A percentile compares a stretch with the other conserved stretches of the same genome.
These are phyloP conservation scores for Dendrothele bispora DNA, from an alignment of 768 basidiomycete genomes.

Conservation along the genomic window DNA sequence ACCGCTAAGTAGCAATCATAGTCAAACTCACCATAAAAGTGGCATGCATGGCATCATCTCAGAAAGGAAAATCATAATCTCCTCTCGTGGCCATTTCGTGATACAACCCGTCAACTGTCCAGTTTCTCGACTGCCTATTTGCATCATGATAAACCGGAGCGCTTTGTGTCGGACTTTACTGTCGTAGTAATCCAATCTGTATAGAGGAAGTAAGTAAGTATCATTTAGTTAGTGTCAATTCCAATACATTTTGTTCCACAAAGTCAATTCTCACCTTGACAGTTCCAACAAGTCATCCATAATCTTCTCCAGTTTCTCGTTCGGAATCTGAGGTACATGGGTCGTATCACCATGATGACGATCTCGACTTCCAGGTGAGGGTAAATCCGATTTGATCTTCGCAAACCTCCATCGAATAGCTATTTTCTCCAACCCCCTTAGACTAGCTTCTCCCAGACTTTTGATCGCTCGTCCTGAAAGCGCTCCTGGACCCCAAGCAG, in stretches of 20 bases:
- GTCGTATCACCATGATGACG: not conserved
- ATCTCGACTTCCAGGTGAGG: not conserved
- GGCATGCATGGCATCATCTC: conserved; percentile 13
- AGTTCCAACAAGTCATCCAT: conserved; percentile 15
- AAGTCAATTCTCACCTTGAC: conserved; percentile 12
- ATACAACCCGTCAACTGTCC: conserved; percentile 9
- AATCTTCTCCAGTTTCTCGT: conserved; percentile 12
- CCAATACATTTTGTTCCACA: too few species aligned
- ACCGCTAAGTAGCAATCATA: not conserved
- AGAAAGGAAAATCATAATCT: conserved; percentile 12
- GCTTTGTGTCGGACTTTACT: conserved; percentile 13
- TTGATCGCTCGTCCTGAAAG: conserved; percentile 18
- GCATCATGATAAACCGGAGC: conserved; percentile 13
- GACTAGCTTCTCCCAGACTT: conserved; percentile 18
- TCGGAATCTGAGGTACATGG: too few species aligned
- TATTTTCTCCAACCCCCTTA: conserved; percentile 16
- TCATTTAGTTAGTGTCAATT: not conserved
- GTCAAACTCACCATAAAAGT: conserved; percentile 6
- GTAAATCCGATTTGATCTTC: conserved; percentile 11
- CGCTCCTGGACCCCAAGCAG: conserved; percentile 20
- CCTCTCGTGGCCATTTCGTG: conserved; percentile 12
- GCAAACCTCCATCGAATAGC: conserved; percentile 13
- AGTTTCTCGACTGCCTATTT: conserved; percentile 14
- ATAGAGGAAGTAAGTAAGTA: not conserved
- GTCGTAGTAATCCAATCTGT: conserved; percentile 12